Conservation (phyloP, 352 stramenopile species). For the Blastocystis hominis region DNA sequence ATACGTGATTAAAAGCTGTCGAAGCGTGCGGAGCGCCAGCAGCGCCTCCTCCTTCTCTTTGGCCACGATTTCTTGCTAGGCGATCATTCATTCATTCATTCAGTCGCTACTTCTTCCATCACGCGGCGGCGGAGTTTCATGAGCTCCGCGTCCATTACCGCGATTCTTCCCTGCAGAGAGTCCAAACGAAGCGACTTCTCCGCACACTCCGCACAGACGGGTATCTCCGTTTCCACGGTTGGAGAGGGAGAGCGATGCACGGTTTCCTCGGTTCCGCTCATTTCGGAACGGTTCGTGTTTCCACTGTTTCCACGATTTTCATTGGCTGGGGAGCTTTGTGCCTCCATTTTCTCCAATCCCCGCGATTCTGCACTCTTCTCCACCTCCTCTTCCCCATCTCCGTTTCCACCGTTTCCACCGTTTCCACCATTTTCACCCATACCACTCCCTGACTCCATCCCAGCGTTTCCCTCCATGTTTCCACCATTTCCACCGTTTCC, state of each 20-base stretch:
- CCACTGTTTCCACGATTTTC: neutral
- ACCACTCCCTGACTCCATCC: neutral
- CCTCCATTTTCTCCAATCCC: neutral
- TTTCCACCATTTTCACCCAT: neutral
- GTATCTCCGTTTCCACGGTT: neutral
- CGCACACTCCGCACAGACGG: neutral
- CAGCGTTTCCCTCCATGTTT: neutral
- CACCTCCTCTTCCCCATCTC: neutral
- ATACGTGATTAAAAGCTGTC: slow-evolving; percentile 67
- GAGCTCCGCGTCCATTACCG: slow-evolving; percentile 28
- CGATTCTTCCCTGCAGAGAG: neutral
- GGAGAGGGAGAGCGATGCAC: neutral
- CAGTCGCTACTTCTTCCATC: slow-evolving; percentile 31
- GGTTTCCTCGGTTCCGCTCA: neutral
- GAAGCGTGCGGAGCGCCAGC: slow-evolving; percentile 58
- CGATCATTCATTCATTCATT: slow-evolving; percentile 62
- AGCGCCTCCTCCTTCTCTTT: neutral
- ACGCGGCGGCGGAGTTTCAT: neutral
- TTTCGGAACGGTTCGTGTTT: no score
- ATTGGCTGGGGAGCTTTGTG: neutral
- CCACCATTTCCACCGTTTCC: neutral
- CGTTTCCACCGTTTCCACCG: neutral
- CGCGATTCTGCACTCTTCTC: neutral
- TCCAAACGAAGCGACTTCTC: neutral
- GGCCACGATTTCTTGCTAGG: slow-evolving; percentile 60